Evolutionary conservation across 768 basidiomycete genomes (phyloP).

Genomic region (Dentipellis fragilis): DNA sequence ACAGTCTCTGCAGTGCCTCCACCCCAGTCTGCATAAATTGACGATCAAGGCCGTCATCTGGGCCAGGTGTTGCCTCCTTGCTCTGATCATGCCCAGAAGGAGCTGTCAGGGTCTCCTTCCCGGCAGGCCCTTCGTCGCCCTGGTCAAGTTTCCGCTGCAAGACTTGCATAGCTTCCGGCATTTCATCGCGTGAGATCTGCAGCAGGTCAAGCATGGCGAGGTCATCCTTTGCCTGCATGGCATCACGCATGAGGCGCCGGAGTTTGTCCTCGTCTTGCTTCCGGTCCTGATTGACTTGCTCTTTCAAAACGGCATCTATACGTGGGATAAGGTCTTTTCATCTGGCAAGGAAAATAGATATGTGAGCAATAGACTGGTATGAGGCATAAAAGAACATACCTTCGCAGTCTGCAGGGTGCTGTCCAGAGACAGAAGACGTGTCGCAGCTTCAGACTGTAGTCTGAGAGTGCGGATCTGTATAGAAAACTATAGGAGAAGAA

Average conservation of each 20-base stretch:
- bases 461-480: constrained; percentile 45
- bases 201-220: constrained; percentile 55
- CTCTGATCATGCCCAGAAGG: neutral
- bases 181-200: constrained; percentile 53
- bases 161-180: constrained; percentile 75
- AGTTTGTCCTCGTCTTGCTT: constrained; percentile 45
- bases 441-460: constrained; percentile 28
- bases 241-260: constrained; percentile 45
- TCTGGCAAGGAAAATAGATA: too few relatives aligned
- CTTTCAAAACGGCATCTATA: too few relatives aligned
- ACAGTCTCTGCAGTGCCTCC: constrained; percentile 58
- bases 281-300: constrained; percentile 25
- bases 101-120: constrained; percentile 7
- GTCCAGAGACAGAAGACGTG: neutral
- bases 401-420: too few relatives aligned
- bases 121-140: constrained; percentile 22
- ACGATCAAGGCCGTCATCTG: constrained; percentile 45
- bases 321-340: too few relatives aligned
- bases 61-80: constrained; percentile 2
- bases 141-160: constrained; percentile 61
- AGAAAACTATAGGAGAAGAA: constrained; percentile 23
- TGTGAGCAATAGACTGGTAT: too few relatives aligned
- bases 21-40: constrained; percentile 67
- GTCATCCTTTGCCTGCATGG: constrained; percentile 49
- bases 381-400: too few relatives aligned